phyloP scores from a whole-genome alignment of 2,329 filamentous ascomycete genomes.

The Tolypocladium nubicola region DNA sequence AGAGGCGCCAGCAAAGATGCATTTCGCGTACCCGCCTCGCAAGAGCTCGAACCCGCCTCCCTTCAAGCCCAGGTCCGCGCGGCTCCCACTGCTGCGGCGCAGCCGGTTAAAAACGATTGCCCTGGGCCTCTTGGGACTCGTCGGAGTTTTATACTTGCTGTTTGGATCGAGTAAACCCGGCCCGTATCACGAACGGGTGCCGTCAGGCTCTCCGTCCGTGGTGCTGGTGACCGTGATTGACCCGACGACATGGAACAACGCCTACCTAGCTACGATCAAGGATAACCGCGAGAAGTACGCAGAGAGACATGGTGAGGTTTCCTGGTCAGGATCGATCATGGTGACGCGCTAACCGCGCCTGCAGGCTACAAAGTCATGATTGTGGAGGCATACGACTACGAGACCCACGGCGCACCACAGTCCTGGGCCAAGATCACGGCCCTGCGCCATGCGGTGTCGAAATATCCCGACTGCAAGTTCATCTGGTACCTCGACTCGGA shows the following conservation, averaged over 20 bases:
- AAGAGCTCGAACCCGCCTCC: slow-evolving; percentile 70
- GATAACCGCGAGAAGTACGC: slow-evolving; percentile 82
- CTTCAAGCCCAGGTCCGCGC: slow-evolving; percentile 52
- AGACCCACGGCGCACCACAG: slow-evolving; percentile 46
- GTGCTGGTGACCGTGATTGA: slow-evolving; percentile 85
- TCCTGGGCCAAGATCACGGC: slow-evolving; percentile 77
- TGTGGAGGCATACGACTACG: slow-evolving; percentile 65
- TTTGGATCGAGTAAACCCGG: slow-evolving; percentile 22
- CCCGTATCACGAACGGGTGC: slow-evolving; percentile 24
- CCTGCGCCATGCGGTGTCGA: slow-evolving; percentile 77
- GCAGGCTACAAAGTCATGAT: slow-evolving; percentile 82
- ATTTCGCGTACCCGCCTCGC: slow-evolving; percentile 80
- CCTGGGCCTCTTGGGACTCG: slow-evolving; percentile 39
- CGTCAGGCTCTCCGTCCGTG: slow-evolving; percentile 47
- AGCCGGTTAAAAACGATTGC: slow-evolving; percentile 51
- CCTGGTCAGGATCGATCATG: background rate
- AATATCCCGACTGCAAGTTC: slow-evolving; percentile 65
- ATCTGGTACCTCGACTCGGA: slow-evolving; percentile 84
- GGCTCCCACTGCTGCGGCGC: slow-evolving; percentile 43
- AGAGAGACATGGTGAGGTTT: slow-evolving; percentile 62
- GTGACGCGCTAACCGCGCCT: background rate
- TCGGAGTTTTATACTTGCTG: slow-evolving; percentile 53
- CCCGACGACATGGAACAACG: slow-evolving; percentile 48
- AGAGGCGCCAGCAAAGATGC: slow-evolving; percentile 45
- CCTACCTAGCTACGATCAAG: slow-evolving; percentile 63